Conservation (phyloP, 2,329 filamentous ascomycete genomes). For the Ophiostoma sp. region DNA sequence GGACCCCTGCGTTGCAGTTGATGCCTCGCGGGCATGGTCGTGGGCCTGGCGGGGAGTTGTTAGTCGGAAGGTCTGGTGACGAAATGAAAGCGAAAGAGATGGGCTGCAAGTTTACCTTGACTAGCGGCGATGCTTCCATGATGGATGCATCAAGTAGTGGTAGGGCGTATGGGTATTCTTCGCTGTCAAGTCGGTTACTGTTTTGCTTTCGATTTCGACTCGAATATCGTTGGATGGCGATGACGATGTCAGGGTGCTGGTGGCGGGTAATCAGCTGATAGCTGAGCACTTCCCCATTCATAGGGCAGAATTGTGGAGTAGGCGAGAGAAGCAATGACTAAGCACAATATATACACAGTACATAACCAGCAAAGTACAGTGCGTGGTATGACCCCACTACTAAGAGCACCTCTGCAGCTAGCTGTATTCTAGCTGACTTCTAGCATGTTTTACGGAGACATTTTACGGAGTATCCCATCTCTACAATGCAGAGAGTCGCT, state of each 20-base stretch:
- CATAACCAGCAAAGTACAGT: not conserved
- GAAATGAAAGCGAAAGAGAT: not conserved
- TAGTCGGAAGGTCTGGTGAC: not conserved
- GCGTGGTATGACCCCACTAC: not conserved
- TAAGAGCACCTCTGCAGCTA: not conserved
- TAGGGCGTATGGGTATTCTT: not conserved
- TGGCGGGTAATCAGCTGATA: not conserved
- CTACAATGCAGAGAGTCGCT: not conserved
- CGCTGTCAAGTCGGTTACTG: not conserved
- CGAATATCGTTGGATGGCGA: not conserved
- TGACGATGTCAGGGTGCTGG: not conserved
- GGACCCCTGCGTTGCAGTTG: conserved; percentile 65
- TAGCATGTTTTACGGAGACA: not conserved
- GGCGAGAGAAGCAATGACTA: not conserved
- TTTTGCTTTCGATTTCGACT: not conserved
- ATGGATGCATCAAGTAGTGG: conserved; percentile 19
- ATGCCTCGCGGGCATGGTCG: conserved; percentile 80
- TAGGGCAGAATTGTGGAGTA: not conserved
- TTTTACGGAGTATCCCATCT: not conserved
- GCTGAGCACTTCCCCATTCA: not conserved
- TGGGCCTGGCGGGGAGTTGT: conserved; percentile 57
- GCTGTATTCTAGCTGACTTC: not conserved
- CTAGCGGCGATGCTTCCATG: conserved; percentile 68
- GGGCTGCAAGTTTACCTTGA: conserved; percentile 46
- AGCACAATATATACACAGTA: not conserved